Percentiles rank a stretch among this genome's conserved stretches.
Conservation (phyloP, 2,329 filamentous ascomycete genomes). For the Trichoderma afroharzianum region DNA sequence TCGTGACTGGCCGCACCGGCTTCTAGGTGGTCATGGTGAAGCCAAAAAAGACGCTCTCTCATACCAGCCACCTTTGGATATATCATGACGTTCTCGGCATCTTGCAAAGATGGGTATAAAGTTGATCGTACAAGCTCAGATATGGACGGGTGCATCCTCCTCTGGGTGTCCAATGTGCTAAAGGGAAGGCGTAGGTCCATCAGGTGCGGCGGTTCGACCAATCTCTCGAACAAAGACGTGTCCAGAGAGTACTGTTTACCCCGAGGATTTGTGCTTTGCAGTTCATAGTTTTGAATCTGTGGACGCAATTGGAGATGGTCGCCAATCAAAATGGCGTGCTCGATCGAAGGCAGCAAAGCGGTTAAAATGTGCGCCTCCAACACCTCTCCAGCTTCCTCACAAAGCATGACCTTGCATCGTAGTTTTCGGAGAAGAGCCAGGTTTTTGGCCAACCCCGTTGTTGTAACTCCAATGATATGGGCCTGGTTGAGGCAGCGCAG, state of each 20-base stretch:
- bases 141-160: conserved; percentile 64
- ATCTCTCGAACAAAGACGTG: conserved; percentile 58
- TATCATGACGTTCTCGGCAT: conserved; percentile 38
- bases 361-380: conserved; percentile 61
- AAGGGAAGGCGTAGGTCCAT: conserved; percentile 28
- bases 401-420: conserved; percentile 55
- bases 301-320: conserved; percentile 61
- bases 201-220: conserved; percentile 38
- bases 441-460: conserved; percentile 53
- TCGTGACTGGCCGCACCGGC: conserved; percentile 30
- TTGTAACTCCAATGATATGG: conserved; percentile 45
- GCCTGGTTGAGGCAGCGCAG: conserved; percentile 36
- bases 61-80: conserved; percentile 46
- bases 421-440: conserved; percentile 50
- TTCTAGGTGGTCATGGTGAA: conserved; percentile 54
- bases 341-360: conserved; percentile 54
- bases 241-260: conserved; percentile 54
- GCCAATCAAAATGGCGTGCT: conserved; percentile 61
- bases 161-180: conserved; percentile 51
- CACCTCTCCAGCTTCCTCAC: conserved; percentile 67
- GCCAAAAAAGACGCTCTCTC: conserved; percentile 54
- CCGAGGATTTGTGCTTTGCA: conserved; percentile 48
- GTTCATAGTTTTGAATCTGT: conserved; percentile 50
- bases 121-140: conserved; percentile 54
- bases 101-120: conserved; percentile 54